Percentiles rank a stretch among this genome's conserved stretches.
Conservation (phyloP, 2,329 filamentous ascomycete species). For the Penicillium oxalicum region DNA sequence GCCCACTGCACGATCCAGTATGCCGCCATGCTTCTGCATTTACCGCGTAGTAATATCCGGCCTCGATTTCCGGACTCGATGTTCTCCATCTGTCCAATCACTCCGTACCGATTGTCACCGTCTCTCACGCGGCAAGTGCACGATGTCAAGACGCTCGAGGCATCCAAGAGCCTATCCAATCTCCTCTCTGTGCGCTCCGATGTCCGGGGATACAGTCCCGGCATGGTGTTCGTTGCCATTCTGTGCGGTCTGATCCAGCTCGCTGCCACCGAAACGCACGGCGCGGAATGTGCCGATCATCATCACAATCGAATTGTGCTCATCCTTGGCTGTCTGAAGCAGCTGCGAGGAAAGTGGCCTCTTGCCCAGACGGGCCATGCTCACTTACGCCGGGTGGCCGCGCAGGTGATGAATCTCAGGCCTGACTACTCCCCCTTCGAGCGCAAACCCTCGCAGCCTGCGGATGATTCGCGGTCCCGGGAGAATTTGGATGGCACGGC, state of each 20-base stretch:
- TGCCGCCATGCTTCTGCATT: conserved; percentile 63
- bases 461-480: background rate
- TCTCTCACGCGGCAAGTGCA: conserved; percentile 22
- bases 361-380: background rate
- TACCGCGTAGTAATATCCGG: conserved; percentile 62
- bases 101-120: conserved; percentile 17
- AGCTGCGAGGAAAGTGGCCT: background rate
- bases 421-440: background rate
- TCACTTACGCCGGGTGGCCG: background rate
- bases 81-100: conserved; percentile 12
- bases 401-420: background rate
- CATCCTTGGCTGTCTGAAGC: background rate
- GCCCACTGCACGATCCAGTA: conserved; percentile 29
- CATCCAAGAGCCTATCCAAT: background rate
- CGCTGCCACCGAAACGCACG: background rate
- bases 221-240: background rate
- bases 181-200: background rate
- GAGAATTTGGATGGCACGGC: background rate
- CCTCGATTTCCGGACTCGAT: conserved; percentile 12
- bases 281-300: background rate
- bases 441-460: background rate
- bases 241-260: background rate
- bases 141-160: background rate
- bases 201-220: background rate
- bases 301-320: conserved; percentile 1